Base-by-base conservation (phyloP, 2,329 filamentous ascomycete species). In the Colletotrichum sp. region DNA sequence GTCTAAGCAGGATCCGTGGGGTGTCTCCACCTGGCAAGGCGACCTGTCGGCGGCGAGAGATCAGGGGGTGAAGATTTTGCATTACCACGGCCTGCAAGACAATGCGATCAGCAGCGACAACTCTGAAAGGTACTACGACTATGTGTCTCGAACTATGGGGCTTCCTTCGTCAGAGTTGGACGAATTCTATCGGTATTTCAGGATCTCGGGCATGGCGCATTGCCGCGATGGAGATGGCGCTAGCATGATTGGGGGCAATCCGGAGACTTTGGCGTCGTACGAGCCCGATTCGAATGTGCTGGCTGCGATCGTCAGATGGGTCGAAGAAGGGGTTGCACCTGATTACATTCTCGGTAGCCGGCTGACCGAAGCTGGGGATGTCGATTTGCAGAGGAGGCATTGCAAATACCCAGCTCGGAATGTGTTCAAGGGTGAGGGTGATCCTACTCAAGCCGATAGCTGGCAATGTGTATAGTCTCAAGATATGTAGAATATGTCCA, bases 171-270 rank as follows among this genome's bases (percentile, higher is more conserved):
- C 52, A 1, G 72, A 74, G 0, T 52, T 76, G 18, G 66, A 77
- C 12, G 86, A 88, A 18, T 89, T 89, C 79, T 91, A 89, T 80
- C 79, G 84, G 3, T 84, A 89, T 77, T 90, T 90, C 79, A 80
- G 83, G 5, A 85, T 90, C 7, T 88, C 89, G 2, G 89, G 89
- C 1, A 86, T 90, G 82, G 83, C 81, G 5, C 89, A 91, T 78
- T 91, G 90, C 71, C 16, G 62, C 30, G 86, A 86, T 3, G 90
- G 90, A 10, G 81, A 80, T 2, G 89, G 89, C 1, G 88, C 88
- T 0, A 84, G 79, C 76, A 77, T 78, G 18, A 68, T 85, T 8
- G 82, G 84, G 0, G 68, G 62, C 71, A 80, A 68, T 36, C 75
- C 30, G n/a, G 78, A 38, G 58, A 78, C 34, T 3, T 56, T 62